A percentile compares a stretch with the other conserved stretches of the same genome.
Evolutionary conservation across 2,329 filamentous ascomycete genomes (phyloP).

Genomic region (Claviceps arundinis): DNA sequence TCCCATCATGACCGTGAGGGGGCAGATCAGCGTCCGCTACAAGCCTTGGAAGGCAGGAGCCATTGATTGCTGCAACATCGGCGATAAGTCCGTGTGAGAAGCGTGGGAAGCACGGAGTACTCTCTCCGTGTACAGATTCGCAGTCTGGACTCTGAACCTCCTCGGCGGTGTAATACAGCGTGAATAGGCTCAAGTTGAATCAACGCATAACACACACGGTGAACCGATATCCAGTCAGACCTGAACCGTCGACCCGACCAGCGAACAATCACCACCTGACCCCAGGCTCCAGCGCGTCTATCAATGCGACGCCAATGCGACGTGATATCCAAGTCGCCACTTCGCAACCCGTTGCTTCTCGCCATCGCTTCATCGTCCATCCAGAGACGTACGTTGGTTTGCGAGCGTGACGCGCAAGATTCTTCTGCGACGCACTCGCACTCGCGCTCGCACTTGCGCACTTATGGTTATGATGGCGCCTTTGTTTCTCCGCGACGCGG

Average conservation of each 20-base stretch:
- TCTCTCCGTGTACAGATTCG: neutral
- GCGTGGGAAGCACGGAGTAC: neutral
- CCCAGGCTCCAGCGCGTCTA: slow-evolving; percentile 1
- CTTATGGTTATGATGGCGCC: no score
- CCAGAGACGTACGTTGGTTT: neutral
- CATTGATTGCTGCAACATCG: neutral
- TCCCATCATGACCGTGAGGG: neutral
- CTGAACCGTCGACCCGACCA: neutral
- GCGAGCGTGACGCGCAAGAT: neutral
- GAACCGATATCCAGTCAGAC: neutral
- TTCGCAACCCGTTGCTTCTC: neutral
- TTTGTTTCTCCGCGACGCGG: no score
- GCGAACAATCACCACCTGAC: slow-evolving; percentile 6
- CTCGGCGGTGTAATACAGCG: no score
- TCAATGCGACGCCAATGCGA: slow-evolving; percentile 4
- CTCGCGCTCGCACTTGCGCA: neutral
- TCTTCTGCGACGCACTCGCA: neutral
- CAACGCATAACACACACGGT: neutral
- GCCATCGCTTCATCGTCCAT: neutral
- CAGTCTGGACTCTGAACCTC: neutral
- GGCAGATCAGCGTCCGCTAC: neutral
- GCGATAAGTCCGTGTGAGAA: neutral
- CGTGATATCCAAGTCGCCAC: slow-evolving; percentile 6
- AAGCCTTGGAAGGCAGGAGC: neutral
- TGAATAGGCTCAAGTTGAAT: neutral